phyloP scores from a whole-genome alignment of 106 monocot genomes.

The Allium cepa region DNA sequence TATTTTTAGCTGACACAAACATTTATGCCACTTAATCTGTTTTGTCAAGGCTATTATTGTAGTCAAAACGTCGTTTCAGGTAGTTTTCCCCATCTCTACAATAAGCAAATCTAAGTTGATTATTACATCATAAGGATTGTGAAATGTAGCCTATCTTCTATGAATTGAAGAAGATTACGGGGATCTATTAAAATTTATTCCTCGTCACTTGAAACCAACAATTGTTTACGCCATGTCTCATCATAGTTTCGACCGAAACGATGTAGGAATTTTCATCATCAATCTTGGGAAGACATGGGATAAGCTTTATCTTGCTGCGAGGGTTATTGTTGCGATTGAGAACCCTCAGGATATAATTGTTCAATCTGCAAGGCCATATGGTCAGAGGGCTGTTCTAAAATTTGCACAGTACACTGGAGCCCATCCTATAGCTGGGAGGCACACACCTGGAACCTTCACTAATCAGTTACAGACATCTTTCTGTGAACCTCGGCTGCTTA shows the following conservation, averaged over 20 bases:
- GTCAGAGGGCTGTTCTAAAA: conserved; percentile 82
- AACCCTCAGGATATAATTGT: conserved; percentile 87
- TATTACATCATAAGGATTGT: too few relatives aligned
- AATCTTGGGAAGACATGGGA: conserved; percentile 76
- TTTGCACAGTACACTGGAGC: conserved; percentile 93
- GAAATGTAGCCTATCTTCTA: too few relatives aligned
- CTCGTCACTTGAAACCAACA: too few relatives aligned
- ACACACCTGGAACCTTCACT: conserved; percentile 91
- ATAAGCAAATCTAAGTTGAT: too few relatives aligned
- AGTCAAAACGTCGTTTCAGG: too few relatives aligned
- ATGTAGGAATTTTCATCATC: conserved; percentile 65
- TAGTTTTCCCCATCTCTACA: too few relatives aligned
- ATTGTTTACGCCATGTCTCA: too few relatives aligned
- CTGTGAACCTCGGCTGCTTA: conserved; percentile 81
- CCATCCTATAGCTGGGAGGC: conserved; percentile 87
- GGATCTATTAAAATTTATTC: too few relatives aligned
- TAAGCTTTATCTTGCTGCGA: conserved; percentile 52
- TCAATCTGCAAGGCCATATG: conserved; percentile 86
- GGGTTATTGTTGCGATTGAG: conserved; percentile 64
- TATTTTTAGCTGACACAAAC: too few relatives aligned
- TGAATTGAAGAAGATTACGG: too few relatives aligned
- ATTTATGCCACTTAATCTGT: too few relatives aligned
- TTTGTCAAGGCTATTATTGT: too few relatives aligned
- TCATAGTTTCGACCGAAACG: background rate
- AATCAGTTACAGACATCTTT: conserved; percentile 89